Evolutionary conservation across 306 rosid genomes (phyloP).

Genomic region (Quercus bicolor): DNA sequence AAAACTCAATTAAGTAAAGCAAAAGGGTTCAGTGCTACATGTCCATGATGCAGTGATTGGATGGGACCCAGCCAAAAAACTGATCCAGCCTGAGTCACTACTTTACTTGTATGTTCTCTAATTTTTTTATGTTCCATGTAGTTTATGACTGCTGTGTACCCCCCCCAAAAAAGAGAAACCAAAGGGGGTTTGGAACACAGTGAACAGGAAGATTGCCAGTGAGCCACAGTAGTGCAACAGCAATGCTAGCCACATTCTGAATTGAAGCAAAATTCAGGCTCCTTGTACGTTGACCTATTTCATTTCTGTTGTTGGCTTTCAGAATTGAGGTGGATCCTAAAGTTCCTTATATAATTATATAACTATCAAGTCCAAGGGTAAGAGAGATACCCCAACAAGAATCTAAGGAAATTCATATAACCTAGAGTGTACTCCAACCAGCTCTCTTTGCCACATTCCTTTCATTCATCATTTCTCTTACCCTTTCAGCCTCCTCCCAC

Average conservation of each 20-base stretch:
- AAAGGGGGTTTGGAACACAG: background rate
- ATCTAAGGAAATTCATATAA: background rate
- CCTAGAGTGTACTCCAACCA: slow-evolving; percentile 55
- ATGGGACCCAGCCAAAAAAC: no score
- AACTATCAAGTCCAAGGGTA: background rate
- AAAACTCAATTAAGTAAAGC: background rate
- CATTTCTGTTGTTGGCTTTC: background rate
- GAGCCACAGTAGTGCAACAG: background rate
- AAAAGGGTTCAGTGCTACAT: no score
- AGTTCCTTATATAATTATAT: background rate
- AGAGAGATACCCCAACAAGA: slow-evolving; percentile 2
- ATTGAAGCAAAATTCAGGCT: background rate
- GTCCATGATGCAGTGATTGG: no score
- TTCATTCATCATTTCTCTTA: slow-evolving; percentile 54
- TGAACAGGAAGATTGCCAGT: background rate
- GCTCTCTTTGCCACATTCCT: slow-evolving; percentile 56
- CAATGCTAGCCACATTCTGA: background rate
- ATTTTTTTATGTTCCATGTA: no score
- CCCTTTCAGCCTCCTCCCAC: slow-evolving; percentile 76
- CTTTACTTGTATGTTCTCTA: no score
- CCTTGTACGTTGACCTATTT: background rate
- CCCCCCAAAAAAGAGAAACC: background rate
- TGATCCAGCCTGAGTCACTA: no score
- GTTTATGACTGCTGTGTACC: no score
- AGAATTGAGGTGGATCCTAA: background rate